Evolutionary conservation across 192 early-diverging fungal species (phyloP).

Genomic region (Mortierella antarctica): DNA sequence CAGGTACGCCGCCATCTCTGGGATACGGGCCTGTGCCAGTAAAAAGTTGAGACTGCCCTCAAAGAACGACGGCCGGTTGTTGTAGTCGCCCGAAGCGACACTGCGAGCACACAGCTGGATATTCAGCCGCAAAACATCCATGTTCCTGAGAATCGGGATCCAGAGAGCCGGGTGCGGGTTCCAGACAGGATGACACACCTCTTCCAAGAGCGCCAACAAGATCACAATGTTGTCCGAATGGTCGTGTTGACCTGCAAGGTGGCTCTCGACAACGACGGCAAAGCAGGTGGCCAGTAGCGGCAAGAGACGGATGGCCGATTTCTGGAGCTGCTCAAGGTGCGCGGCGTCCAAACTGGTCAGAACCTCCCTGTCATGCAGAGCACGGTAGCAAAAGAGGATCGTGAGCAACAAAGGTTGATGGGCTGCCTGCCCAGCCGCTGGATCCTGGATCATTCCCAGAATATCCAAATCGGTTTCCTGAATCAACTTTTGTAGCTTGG

Average conservation of each 20-base stretch:
- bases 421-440: constrained; percentile 12
- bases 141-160: constrained; percentile 43
- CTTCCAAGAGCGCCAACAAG: constrained; percentile 52
- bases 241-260: constrained; percentile 40
- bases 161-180: constrained; percentile 46
- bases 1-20: constrained; percentile 50
- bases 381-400: constrained; percentile 36
- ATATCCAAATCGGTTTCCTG: constrained; percentile 31
- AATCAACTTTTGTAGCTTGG: constrained; percentile 34
- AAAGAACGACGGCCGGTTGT: constrained; percentile 57
- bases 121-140: constrained; percentile 51
- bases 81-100: constrained; percentile 43
- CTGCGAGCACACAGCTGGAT: constrained; percentile 47
- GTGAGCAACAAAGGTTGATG: constrained; percentile 30
- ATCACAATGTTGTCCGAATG: constrained; percentile 55
- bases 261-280: constrained; percentile 13
- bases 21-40: constrained; percentile 54
- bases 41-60: constrained; percentile 58
- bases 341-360: constrained; percentile 18
- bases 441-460: constrained; percentile 27
- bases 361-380: constrained; percentile 47
- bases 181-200: constrained; percentile 52
- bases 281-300: constrained; percentile 34
- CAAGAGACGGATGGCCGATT: constrained; percentile 24
- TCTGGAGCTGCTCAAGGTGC: constrained; percentile 11